A percentile compares a stretch with the other conserved stretches of the same genome.
Conservation (phyloP, 2,329 filamentous ascomycete species). For the Cryoendolithus antarcticus region DNA sequence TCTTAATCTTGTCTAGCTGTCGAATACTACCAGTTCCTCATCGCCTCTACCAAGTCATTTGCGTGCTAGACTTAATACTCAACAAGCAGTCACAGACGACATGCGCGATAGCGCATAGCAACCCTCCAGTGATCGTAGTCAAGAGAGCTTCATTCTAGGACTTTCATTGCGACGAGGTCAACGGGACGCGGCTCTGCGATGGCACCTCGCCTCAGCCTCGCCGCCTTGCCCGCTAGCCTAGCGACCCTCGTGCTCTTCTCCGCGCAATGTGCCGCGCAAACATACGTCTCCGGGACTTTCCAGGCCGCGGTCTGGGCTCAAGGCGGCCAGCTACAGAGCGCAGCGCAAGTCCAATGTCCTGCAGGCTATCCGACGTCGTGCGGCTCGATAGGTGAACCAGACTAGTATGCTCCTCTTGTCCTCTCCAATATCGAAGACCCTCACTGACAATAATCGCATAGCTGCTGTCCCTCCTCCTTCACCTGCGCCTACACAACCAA, state of each 20-base stretch:
- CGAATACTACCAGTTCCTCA: too few species aligned
- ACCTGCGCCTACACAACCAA: slow-evolving; percentile 20
- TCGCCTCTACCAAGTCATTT: too few species aligned
- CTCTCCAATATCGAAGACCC: neutral
- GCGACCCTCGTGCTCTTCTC: slow-evolving; percentile 7
- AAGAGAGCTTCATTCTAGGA: too few species aligned
- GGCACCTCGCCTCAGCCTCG: neutral
- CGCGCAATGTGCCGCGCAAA: slow-evolving; percentile 8
- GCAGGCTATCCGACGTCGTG: slow-evolving; percentile 28
- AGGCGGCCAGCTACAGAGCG: slow-evolving; percentile 15
- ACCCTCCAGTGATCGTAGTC: too few species aligned
- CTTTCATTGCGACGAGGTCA: too few species aligned
- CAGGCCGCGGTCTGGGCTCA: slow-evolving; percentile 10
- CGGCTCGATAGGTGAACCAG: slow-evolving; percentile 27
- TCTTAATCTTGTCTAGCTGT: too few species aligned
- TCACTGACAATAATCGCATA: neutral
- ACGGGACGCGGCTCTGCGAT: neutral
- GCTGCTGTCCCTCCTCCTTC: slow-evolving; percentile 22
- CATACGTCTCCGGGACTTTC: slow-evolving; percentile 21
- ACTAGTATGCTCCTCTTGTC: slow-evolving; percentile 25
- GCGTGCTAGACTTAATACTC: too few species aligned
- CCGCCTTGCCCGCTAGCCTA: slow-evolving; percentile 6
- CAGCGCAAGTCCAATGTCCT: slow-evolving; percentile 24
- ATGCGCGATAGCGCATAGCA: too few species aligned
- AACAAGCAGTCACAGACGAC: too few species aligned